These are phyloP conservation scores for Epichloe amarillans DNA, from an alignment of 2,329 filamentous ascomycete species.

Conservation along the genomic window DNA sequence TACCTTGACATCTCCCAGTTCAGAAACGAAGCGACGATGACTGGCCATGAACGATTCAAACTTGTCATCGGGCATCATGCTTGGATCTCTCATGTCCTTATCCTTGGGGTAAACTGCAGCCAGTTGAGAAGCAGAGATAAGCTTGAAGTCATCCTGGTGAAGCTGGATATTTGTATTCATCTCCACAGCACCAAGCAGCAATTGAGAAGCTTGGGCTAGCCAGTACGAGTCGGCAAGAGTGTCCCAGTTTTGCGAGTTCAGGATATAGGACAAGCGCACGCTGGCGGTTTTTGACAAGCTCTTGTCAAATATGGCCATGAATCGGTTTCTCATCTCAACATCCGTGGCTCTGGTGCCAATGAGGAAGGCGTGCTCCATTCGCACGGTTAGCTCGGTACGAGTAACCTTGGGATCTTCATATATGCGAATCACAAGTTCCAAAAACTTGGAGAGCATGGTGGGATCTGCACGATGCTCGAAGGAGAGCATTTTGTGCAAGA, in stretches of 20 bases:
- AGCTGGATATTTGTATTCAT: slow-evolving; percentile 67
- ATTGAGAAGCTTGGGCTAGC: slow-evolving; percentile 87
- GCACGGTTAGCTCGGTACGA: slow-evolving; percentile 85
- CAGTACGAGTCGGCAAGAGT: slow-evolving; percentile 90
- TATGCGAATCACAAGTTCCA: slow-evolving; percentile 91
- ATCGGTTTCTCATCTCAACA: slow-evolving; percentile 91
- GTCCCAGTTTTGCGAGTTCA: slow-evolving; percentile 93
- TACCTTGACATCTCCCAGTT: slow-evolving; percentile 74
- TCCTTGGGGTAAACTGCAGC: slow-evolving; percentile 66
- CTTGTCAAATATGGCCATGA: slow-evolving; percentile 92
- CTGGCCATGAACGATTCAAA: slow-evolving; percentile 66
- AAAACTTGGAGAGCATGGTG: slow-evolving; percentile 79
- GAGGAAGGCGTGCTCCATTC: slow-evolving; percentile 95
- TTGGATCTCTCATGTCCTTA: slow-evolving; percentile 50
- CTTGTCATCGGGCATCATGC: slow-evolving; percentile 66
- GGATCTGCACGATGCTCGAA: slow-evolving; percentile 79
- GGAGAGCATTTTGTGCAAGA: slow-evolving; percentile 96
- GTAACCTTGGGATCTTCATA: slow-evolving; percentile 97
- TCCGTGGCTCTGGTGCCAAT: slow-evolving; percentile 88
- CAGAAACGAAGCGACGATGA: slow-evolving; percentile 71
- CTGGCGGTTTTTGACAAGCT: slow-evolving; percentile 88
- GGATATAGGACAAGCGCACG: slow-evolving; percentile 75
- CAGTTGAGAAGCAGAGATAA: slow-evolving; percentile 59
- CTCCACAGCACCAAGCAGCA: slow-evolving; percentile 84
- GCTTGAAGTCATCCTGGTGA: slow-evolving; percentile 70